Evolutionary conservation across 306 rosid species (phyloP), one percentile per base, ranked within the genome.

Genomic region (Vigna angularis): DNA sequence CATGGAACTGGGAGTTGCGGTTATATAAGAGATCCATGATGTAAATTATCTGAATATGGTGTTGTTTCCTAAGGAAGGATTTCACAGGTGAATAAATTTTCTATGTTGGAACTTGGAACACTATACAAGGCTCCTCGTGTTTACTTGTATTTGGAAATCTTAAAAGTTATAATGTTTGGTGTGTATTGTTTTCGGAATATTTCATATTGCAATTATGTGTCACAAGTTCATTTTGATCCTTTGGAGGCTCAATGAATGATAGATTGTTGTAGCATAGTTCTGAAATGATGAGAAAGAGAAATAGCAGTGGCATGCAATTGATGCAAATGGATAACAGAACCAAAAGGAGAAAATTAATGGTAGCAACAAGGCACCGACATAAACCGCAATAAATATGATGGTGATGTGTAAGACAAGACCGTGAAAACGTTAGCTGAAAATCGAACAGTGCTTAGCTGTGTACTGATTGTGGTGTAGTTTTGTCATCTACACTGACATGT

Each of bases 1-100:
- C 71, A 72, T 59, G 70, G 74, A 78, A 81, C 71, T 82, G 36
- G 71, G 75, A 83, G 81, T 82, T 87, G 89, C 78, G 73, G 83
- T 84, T 88, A 86, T 70, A 61, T 61, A 32, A 66, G 79, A 81
- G 69, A 72, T 81, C 56, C 56, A 51, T 78, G 67, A 55, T 68
- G 63, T 84, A 90, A 87, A 85, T 84, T 84, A 84, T 91, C 42
- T 65, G 76, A 71, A 71, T 66, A 82, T 77, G 67, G 55, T 17
- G 6, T 45, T 51, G 74, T 82, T 70, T 71, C 56, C 38, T 63
- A 51, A 34, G 78, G 59, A 77, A 69, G 76, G 69, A 55, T 78
- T 64, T 44, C 73, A 77, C 50, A 50, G 68, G 68, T 28, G 73
- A 78, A 80, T 68, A 61, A 57, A 34, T 51, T 81, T 48, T 70